Evolutionary conservation across 208 protist genomes (phyloP), one percentile per base, ranked within the genome.

Genomic region (Porcisia deanei): DNA sequence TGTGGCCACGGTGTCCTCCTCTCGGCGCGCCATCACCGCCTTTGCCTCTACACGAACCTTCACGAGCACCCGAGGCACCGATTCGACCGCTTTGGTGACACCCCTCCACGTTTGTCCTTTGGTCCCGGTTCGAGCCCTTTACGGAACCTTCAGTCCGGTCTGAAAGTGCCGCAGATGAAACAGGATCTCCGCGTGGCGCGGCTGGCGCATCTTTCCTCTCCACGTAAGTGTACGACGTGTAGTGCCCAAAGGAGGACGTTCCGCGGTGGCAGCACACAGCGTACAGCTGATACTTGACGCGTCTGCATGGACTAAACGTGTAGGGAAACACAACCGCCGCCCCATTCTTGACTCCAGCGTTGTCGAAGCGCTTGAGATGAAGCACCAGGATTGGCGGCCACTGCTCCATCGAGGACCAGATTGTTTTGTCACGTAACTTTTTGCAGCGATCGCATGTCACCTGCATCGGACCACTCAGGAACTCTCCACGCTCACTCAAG

Each of bases 281-380:
- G 73, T 89, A 94, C 18, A 97, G 74, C 22, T 80, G 75, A 74
- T 97, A 97, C 49, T 77, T 79, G 63, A 88, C 61, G 37, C 79
- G 63, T 4, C 75, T 73, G 37, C 74, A 64, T 2, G 85, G 73
- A 54, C 71, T 81, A 59, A 95, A 91, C 1, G 77, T 85, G 54
- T 86, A 80, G 7, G 89, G 91, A 65, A 88, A 95, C 41, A 88
- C 70, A 0, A 97, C 85, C 4, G 75, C 73, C 5, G 81, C 71
- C 39, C 68, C 74, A 60, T 92, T 88, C 81, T 97, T 97, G 20
- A 68, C 73, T 9, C 91, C 89, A 1, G 72, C 72, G 41, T 82
- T 74, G 77, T 86, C 80, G 77, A 97, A 97, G 41, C 93, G 89
- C 61, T 97, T 97, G 10, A 97, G 76, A 78, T 97, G 89, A 6